Base-by-base conservation (phyloP, 768 basidiomycete species). In the Lactifluus subvellereus region DNA sequence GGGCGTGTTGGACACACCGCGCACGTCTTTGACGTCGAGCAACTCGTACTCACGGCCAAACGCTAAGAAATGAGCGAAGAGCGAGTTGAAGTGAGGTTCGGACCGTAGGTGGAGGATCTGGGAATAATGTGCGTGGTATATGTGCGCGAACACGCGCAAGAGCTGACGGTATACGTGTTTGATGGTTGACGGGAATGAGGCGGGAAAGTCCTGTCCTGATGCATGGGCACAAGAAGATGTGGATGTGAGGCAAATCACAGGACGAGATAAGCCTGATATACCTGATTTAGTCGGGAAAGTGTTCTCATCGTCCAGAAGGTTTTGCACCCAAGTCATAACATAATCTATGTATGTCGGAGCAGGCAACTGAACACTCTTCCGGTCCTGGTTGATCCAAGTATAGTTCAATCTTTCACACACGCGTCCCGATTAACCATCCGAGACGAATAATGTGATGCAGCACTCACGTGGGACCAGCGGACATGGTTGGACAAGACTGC, bases 311-410 rank as follows among this genome's bases (percentile, higher is more conserved):
- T 98, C 92, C 37, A 98, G 79, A 32, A 96, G 81, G 71, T 91
- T 94, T 74, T 98, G 96, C 32, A 97, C 84, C 80, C 93, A 94
- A 4, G 94, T 93, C 89, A 98, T 94, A 69, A 98, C 96, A 66
- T 92, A 96, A 78, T 98, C 96, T 70, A 98, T 93, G 75, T 98
- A 98, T 1, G 91, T 95, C 6, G 96, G 94, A 14, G 96, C 96
- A 1, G 96, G 87, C 0, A 98, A 80, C 66, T 88, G 79, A 30
- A 94, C 87, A 64, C 88, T 87, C 72, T 93, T 92, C 62, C 94
- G 89, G 70, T 87, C 89, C 69, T 92, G 89, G 71, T 92, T 95
- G 62, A 90, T 87, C 96, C 96, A 98, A 1, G 87, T 87, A 75
- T 97, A 98, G 74, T 91, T 94, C 71, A 97, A 77, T 38, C 94